Conservation (phyloP, 768 basidiomycete genomes). For the Leccinum disarticulatum region DNA sequence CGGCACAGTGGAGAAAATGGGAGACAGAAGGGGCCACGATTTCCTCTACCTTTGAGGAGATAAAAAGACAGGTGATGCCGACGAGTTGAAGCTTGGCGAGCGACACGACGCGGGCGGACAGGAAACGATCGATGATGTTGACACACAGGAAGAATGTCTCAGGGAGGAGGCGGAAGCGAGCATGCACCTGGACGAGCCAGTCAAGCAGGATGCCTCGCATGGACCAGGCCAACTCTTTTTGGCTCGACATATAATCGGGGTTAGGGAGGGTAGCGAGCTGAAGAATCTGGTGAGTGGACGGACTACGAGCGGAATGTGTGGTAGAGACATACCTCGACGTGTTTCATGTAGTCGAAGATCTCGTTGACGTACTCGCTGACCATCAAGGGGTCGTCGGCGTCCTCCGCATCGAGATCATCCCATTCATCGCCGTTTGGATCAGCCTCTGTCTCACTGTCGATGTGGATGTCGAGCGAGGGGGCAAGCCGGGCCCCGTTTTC, state of each 20-base stretch:
- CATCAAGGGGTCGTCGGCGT: conserved; percentile 93
- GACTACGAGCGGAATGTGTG: too few species aligned
- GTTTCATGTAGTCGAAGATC: conserved; percentile 88
- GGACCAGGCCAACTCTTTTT: conserved; percentile 83
- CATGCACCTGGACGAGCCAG: conserved; percentile 92
- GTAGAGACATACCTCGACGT: conserved; percentile 63
- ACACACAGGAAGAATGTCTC: conserved; percentile 90
- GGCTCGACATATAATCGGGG: conserved; percentile 80
- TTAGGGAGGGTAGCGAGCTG: conserved; percentile 80
- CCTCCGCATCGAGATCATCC: conserved; percentile 92
- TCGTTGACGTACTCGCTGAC: conserved; percentile 95
- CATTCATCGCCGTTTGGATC: conserved; percentile 68
- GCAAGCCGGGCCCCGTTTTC: conserved; percentile 33
- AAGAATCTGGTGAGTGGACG: not conserved
- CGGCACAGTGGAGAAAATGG: conserved; percentile 79
- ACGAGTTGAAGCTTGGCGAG: conserved; percentile 88
- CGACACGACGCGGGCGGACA: conserved; percentile 69
- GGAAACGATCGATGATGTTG: conserved; percentile 82
- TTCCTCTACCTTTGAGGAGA: conserved; percentile 92
- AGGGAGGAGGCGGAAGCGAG: conserved; percentile 78
- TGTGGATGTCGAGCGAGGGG: conserved; percentile 40
- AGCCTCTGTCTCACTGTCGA: conserved; percentile 56
- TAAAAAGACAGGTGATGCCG: conserved; percentile 82
- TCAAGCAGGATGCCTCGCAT: conserved; percentile 89
- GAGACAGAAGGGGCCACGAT: conserved; percentile 82